Conservation (phyloP, 1,284 basidiomycete genomes). For the Melampsora abietis-canadensis region DNA sequence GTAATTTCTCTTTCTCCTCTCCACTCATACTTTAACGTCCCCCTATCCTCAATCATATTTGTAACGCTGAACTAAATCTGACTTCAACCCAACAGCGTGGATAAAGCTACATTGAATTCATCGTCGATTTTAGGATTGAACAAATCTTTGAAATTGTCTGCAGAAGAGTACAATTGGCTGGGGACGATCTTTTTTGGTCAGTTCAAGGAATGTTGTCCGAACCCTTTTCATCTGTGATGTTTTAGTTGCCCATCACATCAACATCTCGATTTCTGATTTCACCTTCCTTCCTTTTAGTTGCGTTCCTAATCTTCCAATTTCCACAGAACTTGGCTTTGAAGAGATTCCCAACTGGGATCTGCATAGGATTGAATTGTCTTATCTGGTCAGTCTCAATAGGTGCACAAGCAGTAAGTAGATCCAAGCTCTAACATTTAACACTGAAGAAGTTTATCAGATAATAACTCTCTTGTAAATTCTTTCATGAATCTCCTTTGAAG, state of each 20-base stretch:
- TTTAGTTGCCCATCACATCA: background rate
- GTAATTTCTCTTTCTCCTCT: background rate
- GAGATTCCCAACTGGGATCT: background rate
- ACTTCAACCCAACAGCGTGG: background rate
- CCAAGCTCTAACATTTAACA: background rate
- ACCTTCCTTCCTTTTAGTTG: background rate
- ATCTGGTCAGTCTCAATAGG: background rate
- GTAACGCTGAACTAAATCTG: background rate
- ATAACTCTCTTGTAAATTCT: background rate
- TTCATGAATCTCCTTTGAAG: background rate
- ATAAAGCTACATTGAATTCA: background rate
- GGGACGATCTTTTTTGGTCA: slow-evolving; percentile 9
- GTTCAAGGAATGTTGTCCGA: background rate
- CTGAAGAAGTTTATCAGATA: background rate
- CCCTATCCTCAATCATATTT: no score
- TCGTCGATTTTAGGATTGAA: slow-evolving; percentile 1
- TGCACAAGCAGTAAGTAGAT: background rate
- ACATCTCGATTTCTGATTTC: background rate
- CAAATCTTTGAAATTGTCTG: background rate
- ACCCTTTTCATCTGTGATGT: background rate
- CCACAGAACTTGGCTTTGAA: slow-evolving; percentile 12
- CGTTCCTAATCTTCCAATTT: slow-evolving; percentile 3
- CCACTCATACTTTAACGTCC: no score
- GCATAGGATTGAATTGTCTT: background rate
- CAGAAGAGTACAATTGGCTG: slow-evolving; percentile 14